Evolutionary conservation across 495 filamentous ascomycete genomes (phyloP).

Genomic region (Hypoxylon lienhwacheense): DNA sequence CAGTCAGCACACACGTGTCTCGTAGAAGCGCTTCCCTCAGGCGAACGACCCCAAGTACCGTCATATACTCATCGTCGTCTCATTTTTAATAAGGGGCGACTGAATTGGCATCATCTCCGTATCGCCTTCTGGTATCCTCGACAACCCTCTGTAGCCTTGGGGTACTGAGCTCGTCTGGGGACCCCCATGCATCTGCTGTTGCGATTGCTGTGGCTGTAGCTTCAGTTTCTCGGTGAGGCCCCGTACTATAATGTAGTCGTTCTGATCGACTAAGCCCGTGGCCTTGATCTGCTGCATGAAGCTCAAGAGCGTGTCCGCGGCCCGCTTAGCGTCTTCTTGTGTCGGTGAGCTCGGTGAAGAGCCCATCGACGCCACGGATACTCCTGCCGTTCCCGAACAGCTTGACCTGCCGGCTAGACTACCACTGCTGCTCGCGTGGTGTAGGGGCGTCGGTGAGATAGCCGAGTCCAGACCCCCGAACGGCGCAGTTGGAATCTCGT

Average conservation of each 20-base stretch:
- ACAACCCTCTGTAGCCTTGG: conserved; percentile 64
- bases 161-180: conserved; percentile 51
- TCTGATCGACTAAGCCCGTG: conserved; percentile 69
- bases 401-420: conserved; percentile 52
- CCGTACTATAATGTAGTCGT: conserved; percentile 80
- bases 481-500: conserved; percentile 54
- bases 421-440: conserved; percentile 57
- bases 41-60: neutral
- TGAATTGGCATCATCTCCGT: conserved; percentile 48
- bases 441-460: conserved; percentile 51
- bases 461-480: conserved; percentile 56
- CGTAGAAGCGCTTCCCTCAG: neutral
- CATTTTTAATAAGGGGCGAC: conserved; percentile 52
- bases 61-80: conserved; percentile 46
- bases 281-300: conserved; percentile 78
- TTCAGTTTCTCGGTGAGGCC: conserved; percentile 89
- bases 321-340: conserved; percentile 84
- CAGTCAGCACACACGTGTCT: neutral
- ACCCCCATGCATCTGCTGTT: conserved; percentile 43
- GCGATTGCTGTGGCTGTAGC: conserved; percentile 62
- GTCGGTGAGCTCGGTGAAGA: conserved; percentile 68
- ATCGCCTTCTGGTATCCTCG: conserved; percentile 66
- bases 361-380: conserved; percentile 41
- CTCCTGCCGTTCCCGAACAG: conserved; percentile 46
- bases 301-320: conserved; percentile 80